These are phyloP conservation scores for Citrus maxima DNA, from an alignment of 345 rosid genomes.

Conservation along the genomic window DNA sequence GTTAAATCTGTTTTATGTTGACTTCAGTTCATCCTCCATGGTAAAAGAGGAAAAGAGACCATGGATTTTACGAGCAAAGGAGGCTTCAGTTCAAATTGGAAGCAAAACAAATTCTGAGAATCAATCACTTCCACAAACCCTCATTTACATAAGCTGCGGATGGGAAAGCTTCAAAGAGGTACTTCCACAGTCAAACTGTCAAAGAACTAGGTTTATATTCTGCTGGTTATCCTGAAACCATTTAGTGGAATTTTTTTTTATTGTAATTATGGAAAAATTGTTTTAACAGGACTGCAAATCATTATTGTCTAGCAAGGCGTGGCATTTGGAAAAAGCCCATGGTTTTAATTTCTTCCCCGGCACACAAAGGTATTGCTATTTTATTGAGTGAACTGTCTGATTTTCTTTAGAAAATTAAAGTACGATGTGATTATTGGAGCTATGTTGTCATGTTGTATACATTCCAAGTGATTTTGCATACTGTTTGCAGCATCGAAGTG, in stretches of 20 bases:
- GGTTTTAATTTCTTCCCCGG: constrained; percentile 96
- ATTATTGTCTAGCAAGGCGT: constrained; percentile 59
- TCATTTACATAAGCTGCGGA: constrained; percentile 93
- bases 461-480: constrained; percentile 1
- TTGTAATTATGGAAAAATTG: constrained; percentile 12
- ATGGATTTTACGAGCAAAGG: constrained; percentile 86
- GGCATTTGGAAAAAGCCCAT: constrained; percentile 81
- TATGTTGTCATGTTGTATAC: background rate
- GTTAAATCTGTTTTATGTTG: constrained; percentile 3
- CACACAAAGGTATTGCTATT: constrained; percentile 64
- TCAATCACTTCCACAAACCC: constrained; percentile 65
- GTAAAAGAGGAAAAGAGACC: constrained; percentile 90
- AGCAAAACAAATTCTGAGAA: constrained; percentile 36
- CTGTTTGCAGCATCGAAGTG: constrained; percentile 68
- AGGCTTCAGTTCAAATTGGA: constrained; percentile 66
- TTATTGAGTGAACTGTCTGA: background rate
- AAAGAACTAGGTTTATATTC: constrained; percentile 1
- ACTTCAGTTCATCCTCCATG: constrained; percentile 40
- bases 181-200: constrained; percentile 13
- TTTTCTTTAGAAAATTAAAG: background rate
- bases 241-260: background rate
- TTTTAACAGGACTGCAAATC: constrained; percentile 70
- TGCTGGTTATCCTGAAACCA: constrained; percentile 5
- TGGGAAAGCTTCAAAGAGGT: constrained; percentile 99
- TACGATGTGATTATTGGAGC: background rate